phyloP scores from a whole-genome alignment of 2,329 filamentous ascomycete species.

The Chrysosporium keratinophilum region DNA sequence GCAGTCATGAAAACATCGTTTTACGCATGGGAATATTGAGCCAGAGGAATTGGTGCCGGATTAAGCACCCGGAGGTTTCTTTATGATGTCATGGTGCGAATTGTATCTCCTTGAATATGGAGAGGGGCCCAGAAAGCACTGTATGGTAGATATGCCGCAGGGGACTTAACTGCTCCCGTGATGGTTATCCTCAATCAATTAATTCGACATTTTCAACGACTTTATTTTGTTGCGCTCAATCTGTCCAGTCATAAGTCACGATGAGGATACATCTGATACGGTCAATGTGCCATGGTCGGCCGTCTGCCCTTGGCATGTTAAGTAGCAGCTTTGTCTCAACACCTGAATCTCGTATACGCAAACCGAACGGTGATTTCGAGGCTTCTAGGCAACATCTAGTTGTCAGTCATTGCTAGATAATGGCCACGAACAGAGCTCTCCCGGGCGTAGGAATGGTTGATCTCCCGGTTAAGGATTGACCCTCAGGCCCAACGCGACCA shows the following conservation, averaged over 20 bases:
- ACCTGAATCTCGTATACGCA: neutral
- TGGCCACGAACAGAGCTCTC: neutral
- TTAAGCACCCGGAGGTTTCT: neutral
- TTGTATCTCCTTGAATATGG: constrained; percentile 2
- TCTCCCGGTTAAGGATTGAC: neutral
- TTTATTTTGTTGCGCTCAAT: neutral
- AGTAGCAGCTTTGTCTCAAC: neutral
- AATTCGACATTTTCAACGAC: neutral
- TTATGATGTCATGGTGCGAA: constrained; percentile 1
- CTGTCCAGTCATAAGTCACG: neutral
- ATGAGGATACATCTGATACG: neutral
- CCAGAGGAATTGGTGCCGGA: neutral
- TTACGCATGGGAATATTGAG: neutral
- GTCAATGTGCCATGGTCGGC: neutral
- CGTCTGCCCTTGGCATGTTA: neutral
- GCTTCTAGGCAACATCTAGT: too few relatives aligned
- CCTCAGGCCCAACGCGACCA: neutral
- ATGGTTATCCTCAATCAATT: neutral
- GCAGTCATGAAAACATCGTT: constrained; percentile 14
- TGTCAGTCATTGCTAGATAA: too few relatives aligned
- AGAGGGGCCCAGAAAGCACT: constrained; percentile 3
- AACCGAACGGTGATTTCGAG: too few relatives aligned
- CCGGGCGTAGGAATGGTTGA: neutral
- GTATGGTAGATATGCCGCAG: constrained; percentile 1
- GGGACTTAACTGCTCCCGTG: constrained; percentile 2